Evolutionary conservation across 768 basidiomycete species (phyloP), one percentile per base, ranked within the genome.

Genomic region (Leccinum obscurum): DNA sequence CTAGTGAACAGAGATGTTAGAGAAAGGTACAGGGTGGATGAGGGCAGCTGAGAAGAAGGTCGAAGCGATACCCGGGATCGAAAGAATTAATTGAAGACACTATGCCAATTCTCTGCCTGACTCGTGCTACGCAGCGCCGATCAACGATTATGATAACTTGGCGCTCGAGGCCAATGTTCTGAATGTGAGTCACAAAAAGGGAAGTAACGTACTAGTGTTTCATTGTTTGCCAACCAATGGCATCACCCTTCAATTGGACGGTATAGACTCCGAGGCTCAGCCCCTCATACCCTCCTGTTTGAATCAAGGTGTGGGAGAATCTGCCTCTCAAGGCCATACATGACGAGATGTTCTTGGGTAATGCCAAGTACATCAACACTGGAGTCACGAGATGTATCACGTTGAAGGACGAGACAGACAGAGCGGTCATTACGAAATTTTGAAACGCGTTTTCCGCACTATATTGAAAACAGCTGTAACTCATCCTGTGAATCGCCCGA

Each of bases 221-320:
- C 53, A 24, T 55, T 28, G 2, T 11, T 30, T 10, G 39, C 22
- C 22, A 34, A 56, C 35, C 17, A 52, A 24, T 37, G 6, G 28
- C 28, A 22, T 63, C 34, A 52, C 68, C 73, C 1, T 24, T 49
- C 52, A 13, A 39, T 44, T 64, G 58, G 24, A 73, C 61, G 8
- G 62, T 62, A 20, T 74, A 78, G 22, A 78, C 66, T 0, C 76
- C 75, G 17, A 78, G 70, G 35, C 65, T 66, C 30, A 78, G 53
- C 32, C 70, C 73, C n/a, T 75, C 66, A 34, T 55, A 50, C 58
- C 65, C 64, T n/a, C 77, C 76, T 14, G 61, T 57, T 41, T 62
- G 69, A 20, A 72, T 44, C 28, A 28, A 7, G 28, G 28, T 78
- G 77, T 3, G 76, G 73, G 52, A 69, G 76, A 46, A 78, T 68